phyloP scores from a whole-genome alignment of 2,329 filamentous ascomycete genomes.

The Mycocentrospora acerina region DNA sequence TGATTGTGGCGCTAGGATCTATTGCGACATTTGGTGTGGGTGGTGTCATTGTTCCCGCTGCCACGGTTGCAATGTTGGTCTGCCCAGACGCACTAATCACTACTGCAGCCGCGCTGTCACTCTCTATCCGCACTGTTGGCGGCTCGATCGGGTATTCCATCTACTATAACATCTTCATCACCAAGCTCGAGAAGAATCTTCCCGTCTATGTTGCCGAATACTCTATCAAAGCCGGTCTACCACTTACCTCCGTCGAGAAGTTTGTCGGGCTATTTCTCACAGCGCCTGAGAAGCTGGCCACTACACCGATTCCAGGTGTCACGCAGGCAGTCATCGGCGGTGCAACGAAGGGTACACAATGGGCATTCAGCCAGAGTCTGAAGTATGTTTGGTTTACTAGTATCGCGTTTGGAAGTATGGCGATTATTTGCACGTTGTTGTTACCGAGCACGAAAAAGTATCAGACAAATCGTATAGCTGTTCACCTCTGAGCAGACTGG shows the following conservation, averaged over 20 bases:
- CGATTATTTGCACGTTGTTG: conserved; percentile 30
- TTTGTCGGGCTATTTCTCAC: conserved; percentile 40
- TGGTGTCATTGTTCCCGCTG: conserved; percentile 38
- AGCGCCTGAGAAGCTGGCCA: conserved; percentile 17
- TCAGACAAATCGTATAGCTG: conserved; percentile 34
- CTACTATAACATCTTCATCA: conserved; percentile 41
- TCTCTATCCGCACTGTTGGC: conserved; percentile 49
- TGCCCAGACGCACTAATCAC: conserved; percentile 38
- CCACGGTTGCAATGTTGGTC: conserved; percentile 37
- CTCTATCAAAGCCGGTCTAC: conserved; percentile 43
- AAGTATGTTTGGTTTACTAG: conserved; percentile 36
- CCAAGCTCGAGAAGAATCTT: conserved; percentile 26
- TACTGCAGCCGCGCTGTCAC: conserved; percentile 45
- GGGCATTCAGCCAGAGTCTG: conserved; percentile 33
- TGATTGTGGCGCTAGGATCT: conserved; percentile 31
- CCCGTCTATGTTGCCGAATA: conserved; percentile 28
- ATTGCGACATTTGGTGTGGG: conserved; percentile 43
- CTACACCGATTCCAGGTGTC: conserved; percentile 22
- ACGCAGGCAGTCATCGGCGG: conserved; percentile 29
- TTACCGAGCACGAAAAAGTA: conserved; percentile 37
- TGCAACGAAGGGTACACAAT: conserved; percentile 28
- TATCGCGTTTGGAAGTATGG: conserved; percentile 34
- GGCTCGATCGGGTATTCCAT: conserved; percentile 40
- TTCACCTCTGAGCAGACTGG: conserved; percentile 23
- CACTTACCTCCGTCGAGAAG: conserved; percentile 33